A percentile compares a stretch with the other conserved stretches of the same genome.
Conservation (phyloP, 2,329 filamentous ascomycete species). For the Pyrenophora tritici-repentis region DNA sequence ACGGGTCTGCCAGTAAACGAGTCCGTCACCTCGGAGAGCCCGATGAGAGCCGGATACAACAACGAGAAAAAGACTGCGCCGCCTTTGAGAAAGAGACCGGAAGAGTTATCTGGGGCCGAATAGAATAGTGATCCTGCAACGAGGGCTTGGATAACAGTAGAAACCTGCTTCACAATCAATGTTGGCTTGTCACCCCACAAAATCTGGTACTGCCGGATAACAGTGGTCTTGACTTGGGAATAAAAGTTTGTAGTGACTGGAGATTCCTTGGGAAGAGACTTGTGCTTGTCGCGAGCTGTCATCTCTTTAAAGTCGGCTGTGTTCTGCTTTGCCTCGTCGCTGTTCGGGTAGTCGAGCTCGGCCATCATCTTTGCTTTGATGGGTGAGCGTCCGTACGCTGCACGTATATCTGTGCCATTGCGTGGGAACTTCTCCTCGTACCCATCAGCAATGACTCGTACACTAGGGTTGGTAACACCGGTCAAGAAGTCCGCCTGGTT, state of each 20-base stretch:
- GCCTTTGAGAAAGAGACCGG: constrained; percentile 65
- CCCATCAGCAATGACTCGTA: constrained; percentile 47
- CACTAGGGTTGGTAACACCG: constrained; percentile 61
- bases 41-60: constrained; percentile 64
- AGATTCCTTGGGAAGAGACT: constrained; percentile 57
- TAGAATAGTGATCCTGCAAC: constrained; percentile 72
- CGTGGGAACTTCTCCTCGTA: constrained; percentile 49
- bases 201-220: constrained; percentile 68
- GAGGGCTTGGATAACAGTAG: constrained; percentile 63
- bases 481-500: constrained; percentile 76
- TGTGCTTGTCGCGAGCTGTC: constrained; percentile 60
- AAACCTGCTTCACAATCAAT: constrained; percentile 65
- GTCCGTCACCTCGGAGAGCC: constrained; percentile 66
- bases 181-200: constrained; percentile 67
- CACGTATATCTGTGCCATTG: constrained; percentile 53
- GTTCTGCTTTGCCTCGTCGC: constrained; percentile 48
- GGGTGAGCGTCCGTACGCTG: constrained; percentile 56
- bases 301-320: constrained; percentile 57
- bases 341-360: constrained; percentile 62
- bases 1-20: constrained; percentile 70
- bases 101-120: constrained; percentile 61
- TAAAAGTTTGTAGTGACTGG: constrained; percentile 51
- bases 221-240: constrained; percentile 58
- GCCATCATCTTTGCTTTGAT: constrained; percentile 57
- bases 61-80: constrained; percentile 68